These are phyloP conservation scores for Euphorbia peplus DNA, from an alignment of 345 rosid genomes.

Conservation along the genomic window DNA sequence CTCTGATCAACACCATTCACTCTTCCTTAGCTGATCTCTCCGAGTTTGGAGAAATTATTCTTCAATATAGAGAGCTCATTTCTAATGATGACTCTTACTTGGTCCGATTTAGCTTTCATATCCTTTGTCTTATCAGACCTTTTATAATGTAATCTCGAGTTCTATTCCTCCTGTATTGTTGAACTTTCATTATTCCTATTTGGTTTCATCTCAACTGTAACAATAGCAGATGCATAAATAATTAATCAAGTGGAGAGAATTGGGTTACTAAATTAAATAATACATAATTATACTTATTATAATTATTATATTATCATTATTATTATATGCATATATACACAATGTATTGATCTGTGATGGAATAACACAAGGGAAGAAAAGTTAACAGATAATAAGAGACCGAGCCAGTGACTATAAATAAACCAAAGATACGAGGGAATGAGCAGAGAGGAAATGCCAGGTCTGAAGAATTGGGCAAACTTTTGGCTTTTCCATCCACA, in stretches of 20 bases:
- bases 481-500: slow-evolving; percentile 2
- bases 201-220: too few relatives aligned
- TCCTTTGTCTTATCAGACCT: too few relatives aligned
- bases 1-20: too few relatives aligned
- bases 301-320: too few relatives aligned
- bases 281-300: not conserved
- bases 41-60: too few relatives aligned
- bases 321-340: slow-evolving; percentile 9
- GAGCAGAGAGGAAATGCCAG: not conserved
- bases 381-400: not conserved
- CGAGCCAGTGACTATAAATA: not conserved
- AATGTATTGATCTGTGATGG: slow-evolving; percentile 1
- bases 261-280: slow-evolving; percentile 10
- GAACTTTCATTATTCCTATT: too few relatives aligned
- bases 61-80: too few relatives aligned
- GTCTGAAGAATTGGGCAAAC: not conserved
- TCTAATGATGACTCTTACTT: too few relatives aligned
- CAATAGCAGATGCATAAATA: not conserved
- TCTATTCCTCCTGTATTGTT: too few relatives aligned
- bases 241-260: not conserved
- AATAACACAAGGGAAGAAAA: not conserved
- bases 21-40: too few relatives aligned
- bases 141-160: too few relatives aligned
- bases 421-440: not conserved
- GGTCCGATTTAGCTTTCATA: too few relatives aligned